These are phyloP conservation scores for Geosiphon pyriformis DNA, from an alignment of 192 early-diverging fungal species.

Conservation along the genomic window DNA sequence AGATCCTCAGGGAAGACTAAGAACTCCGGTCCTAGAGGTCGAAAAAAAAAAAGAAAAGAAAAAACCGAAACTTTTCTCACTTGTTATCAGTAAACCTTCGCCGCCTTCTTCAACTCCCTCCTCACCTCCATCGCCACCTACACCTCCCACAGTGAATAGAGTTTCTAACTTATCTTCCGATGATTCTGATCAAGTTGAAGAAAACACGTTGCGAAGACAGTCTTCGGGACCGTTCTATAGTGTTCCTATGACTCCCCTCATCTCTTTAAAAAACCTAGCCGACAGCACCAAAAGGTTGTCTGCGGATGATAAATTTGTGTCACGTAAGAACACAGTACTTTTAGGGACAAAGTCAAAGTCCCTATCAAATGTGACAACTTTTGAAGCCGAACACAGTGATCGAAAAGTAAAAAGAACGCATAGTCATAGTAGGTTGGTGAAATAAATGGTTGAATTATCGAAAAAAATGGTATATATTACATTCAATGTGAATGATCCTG, in stretches of 20 bases:
- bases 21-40: neutral
- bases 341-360: neutral
- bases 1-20: neutral
- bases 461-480: neutral
- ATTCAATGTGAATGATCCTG: neutral
- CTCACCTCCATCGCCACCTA: neutral
- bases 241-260: neutral
- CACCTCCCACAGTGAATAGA: neutral
- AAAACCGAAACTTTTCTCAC: neutral
- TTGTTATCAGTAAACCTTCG: neutral
- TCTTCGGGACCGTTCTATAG: conserved; percentile 5
- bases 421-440: conserved; percentile 10
- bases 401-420: neutral
- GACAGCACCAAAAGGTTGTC: neutral
- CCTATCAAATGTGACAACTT: neutral
- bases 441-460: neutral
- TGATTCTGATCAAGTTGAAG: neutral
- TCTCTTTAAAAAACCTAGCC: conserved; percentile 1
- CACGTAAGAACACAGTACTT: neutral
- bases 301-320: neutral
- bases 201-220: neutral
- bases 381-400: neutral
- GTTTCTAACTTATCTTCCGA: neutral
- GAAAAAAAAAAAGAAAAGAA: conserved; percentile 6
- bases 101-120: neutral